phyloP scores from a whole-genome alignment of 1,284 basidiomycete genomes.

The Afroboletus lepidellus region DNA sequence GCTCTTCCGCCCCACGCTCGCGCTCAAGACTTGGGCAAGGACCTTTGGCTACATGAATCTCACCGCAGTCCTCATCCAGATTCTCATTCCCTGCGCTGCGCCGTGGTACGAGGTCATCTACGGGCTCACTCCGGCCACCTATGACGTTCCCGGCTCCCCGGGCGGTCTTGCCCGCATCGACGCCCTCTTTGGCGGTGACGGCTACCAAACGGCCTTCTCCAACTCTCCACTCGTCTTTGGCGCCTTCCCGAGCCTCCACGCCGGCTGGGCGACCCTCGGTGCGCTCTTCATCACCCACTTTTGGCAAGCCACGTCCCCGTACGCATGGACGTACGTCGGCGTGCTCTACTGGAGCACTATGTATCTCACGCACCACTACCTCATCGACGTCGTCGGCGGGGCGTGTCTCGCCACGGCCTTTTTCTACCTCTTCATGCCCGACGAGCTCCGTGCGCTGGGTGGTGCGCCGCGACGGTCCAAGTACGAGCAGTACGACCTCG shows the following conservation, averaged over 20 bases:
- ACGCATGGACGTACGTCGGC: conserved; percentile 85
- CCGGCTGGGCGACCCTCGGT: conserved; percentile 88
- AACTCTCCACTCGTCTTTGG: conserved; percentile 94
- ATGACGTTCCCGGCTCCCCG: conserved; percentile 88
- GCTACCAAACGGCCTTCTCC: conserved; percentile 85
- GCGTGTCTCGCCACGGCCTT: conserved; percentile 85
- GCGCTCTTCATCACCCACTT: conserved; percentile 95
- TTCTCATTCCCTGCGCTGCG: conserved; percentile 89
- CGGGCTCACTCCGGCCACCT: conserved; percentile 92
- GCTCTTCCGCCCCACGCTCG: conserved; percentile 77
- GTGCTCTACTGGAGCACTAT: conserved; percentile 97
- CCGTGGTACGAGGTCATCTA: conserved; percentile 99
- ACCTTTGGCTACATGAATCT: conserved; percentile 96
- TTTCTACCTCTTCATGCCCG: conserved; percentile 89
- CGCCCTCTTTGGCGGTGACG: conserved; percentile 74
- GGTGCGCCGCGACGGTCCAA: conserved; percentile 48
- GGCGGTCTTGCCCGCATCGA: conserved; percentile 94
- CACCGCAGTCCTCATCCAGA: conserved; percentile 85
- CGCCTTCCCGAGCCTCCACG: conserved; percentile 93
- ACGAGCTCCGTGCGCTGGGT: conserved; percentile 62
- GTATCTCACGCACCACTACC: conserved; percentile 97
- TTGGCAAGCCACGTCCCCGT: conserved; percentile 73
- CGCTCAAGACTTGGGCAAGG: conserved; percentile 83
- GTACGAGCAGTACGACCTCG: conserved; percentile 73
- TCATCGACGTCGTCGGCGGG: conserved; percentile 94